Base-by-base conservation (phyloP, 2,329 filamentous ascomycete species). In the Rasamsonia emersonii region DNA sequence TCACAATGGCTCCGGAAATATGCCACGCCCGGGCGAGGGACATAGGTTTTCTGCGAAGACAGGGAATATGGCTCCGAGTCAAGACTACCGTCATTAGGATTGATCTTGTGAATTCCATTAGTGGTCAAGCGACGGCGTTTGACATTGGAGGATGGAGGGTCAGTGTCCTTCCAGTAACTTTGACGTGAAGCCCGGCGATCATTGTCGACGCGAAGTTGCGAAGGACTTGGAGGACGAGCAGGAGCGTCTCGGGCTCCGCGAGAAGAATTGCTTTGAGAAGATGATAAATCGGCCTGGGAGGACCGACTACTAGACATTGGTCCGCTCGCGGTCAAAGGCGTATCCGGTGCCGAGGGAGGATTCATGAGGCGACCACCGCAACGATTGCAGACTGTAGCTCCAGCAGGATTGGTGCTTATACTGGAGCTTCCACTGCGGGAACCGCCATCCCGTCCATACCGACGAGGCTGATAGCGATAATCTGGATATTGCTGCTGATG, bases 401-500 rank as follows among this genome's bases (percentile, higher is more conserved):
- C 55, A 9, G 51, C 44, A 33, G 54, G 49, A 20, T 58, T 61
- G 41, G 54, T 51, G 32, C 47, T 56, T 28, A 60, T 53, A 2
- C 52, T 50, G 5, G 58, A 51, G 9, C 46, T 39, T 5, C 47
- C 26, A 24, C 44, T 55, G 24, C 59, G 61, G 36, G 53, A 51
- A 35, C 53, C 62, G 9, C 61, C 59, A 42, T 73, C 75, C 20
- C 83, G 75, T 13, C 64, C 64, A 35, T 69, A 71, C 18, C 83
- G 73, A 15, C 84, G 79, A 20, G 91, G 91, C 55, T 94, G 86
- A 54, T 96, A 98, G 41, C 86, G 79, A 61, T 98, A 98, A 44
- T 85, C 82, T 2, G 91, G 91, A 56, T 95, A 94, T 61, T 88
- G 83, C 42, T 79, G 78, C 50, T 86, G 80, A 58, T 98, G 91